Evolutionary conservation across 441 rosid genomes (phyloP), one percentile per base, ranked within the genome.

Genomic region (Sinapis alba): DNA sequence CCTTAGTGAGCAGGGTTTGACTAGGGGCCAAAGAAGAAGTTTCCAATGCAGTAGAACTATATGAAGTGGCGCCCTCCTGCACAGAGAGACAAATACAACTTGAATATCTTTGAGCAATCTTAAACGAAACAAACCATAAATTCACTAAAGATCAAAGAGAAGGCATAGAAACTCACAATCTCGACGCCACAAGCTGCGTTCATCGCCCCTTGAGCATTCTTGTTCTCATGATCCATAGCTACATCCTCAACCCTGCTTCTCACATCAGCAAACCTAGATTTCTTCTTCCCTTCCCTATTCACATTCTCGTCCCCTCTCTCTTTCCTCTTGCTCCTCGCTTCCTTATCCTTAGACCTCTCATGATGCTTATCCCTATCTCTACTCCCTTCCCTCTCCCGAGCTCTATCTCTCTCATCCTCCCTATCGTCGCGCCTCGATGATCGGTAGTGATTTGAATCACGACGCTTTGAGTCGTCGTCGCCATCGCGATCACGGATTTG

Each of bases 1-100:
- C 97, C 99, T 95, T 95, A 86, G 91, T 78, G 82, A 87, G 83
- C 78, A 78, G 77, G 69, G 87, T 77, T 72, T 79, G 87, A 74
- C 69, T 81, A 51, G 88, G 69, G 59, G 87, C 77, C 75, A 80
- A 16, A 69, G 83, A 75, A 36, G 38, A 7, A 62, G 85, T 71
- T 62, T 82, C 86, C 69, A 85, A 70, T 69, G 83, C 77, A 83
- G 79, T 20, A 53, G 83, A 71, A 60, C 77, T 70, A 74, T 81
- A 82, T 56, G 66, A 71, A 80, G 79, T 15, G n/a, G 67, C 83
- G 77, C 83, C 43, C 5, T 36, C 94, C 94, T 89, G 75, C 62
- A 74, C 56, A 60, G 4, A 69, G 5, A 72, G 19, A 20, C 63
- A 68, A 50, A 7, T 28, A 30, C 78, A 36, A 36, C 13, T 30